phyloP scores from a whole-genome alignment of 1,284 basidiomycete genomes.

The Leccinum pseudoinsigne region DNA sequence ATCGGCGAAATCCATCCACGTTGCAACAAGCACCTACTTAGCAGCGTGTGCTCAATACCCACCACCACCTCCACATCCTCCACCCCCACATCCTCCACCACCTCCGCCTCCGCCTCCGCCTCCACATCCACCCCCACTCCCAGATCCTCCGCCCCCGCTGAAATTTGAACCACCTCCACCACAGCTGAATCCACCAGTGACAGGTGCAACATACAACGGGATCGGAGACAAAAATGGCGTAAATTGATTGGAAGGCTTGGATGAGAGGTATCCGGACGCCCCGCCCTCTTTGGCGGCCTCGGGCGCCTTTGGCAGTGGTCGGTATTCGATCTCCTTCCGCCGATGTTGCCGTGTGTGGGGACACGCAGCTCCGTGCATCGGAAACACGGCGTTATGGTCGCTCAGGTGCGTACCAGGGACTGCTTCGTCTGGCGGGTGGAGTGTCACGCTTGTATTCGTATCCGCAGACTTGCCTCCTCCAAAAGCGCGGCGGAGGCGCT shows the following conservation, averaged over 20 bases:
- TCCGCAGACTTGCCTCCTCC: neutral
- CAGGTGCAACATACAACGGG: slow-evolving; percentile 29
- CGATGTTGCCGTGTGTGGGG: slow-evolving; percentile 16
- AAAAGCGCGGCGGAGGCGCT: slow-evolving; percentile 27
- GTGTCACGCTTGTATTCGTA: slow-evolving; percentile 5
- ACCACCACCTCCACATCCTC: too few species aligned
- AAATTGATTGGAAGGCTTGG: neutral
- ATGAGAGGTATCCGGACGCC: neutral
- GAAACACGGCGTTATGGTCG: slow-evolving; percentile 46
- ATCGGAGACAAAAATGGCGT: slow-evolving; percentile 34
- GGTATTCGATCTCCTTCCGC: too few species aligned
- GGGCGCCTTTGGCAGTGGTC: slow-evolving; percentile 5
- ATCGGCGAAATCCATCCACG: too few species aligned
- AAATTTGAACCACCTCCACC: neutral
- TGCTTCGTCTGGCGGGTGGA: slow-evolving; percentile 26
- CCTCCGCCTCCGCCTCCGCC: too few species aligned
- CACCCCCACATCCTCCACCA: neutral
- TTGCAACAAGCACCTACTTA: too few species aligned
- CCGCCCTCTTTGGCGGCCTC: neutral
- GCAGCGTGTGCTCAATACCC: too few species aligned
- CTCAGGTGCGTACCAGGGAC: slow-evolving; percentile 43
- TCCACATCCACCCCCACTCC: neutral
- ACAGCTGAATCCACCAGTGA: neutral
- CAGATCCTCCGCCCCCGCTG: neutral
- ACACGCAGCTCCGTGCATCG: slow-evolving; percentile 24